These are phyloP conservation scores for Pythium phragmiticola DNA, from an alignment of 352 stramenopile genomes.

Conservation along the genomic window DNA sequence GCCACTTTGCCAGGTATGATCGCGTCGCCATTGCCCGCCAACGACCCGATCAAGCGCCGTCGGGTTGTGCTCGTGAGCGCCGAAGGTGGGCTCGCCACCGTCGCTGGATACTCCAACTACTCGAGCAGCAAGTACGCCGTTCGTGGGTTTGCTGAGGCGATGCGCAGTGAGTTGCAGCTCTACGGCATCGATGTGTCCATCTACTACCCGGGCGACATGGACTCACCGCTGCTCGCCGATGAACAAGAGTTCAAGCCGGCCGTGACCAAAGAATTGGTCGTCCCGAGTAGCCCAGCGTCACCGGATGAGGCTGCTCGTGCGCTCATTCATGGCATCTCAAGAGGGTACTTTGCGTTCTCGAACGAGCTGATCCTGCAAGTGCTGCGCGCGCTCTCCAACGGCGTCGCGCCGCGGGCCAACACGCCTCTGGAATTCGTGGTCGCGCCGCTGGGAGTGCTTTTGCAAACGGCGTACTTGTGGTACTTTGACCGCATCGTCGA, in stretches of 20 bases:
- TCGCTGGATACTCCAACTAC: conserved; percentile 89
- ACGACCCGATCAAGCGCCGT: conserved; percentile 27
- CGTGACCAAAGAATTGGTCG: neutral
- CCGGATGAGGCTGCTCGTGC: conserved; percentile 38
- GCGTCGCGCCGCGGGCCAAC: conserved; percentile 54
- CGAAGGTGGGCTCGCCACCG: conserved; percentile 38
- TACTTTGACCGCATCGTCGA: conserved; percentile 11
- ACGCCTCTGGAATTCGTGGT: conserved; percentile 48
- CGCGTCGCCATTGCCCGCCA: conserved; percentile 6
- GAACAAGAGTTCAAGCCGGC: conserved; percentile 10
- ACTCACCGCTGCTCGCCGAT: conserved; percentile 26
- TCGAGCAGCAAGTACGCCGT: conserved; percentile 89
- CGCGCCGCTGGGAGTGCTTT: conserved; percentile 17
- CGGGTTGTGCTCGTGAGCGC: conserved; percentile 58
- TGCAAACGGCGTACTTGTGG: conserved; percentile 8
- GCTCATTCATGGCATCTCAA: conserved; percentile 47
- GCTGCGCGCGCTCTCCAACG: conserved; percentile 51
- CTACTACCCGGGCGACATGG: conserved; percentile 83
- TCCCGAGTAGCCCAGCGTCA: neutral
- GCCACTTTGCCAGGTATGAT: conserved; percentile 58
- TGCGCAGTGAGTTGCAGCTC: conserved; percentile 67
- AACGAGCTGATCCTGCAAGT: conserved; percentile 50
- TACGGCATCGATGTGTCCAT: conserved; percentile 82
- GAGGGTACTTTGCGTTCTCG: conserved; percentile 58
- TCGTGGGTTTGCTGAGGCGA: conserved; percentile 87